These are phyloP conservation scores for Tuber indicum DNA, from an alignment of 495 filamentous ascomycete species.

Conservation along the genomic window DNA sequence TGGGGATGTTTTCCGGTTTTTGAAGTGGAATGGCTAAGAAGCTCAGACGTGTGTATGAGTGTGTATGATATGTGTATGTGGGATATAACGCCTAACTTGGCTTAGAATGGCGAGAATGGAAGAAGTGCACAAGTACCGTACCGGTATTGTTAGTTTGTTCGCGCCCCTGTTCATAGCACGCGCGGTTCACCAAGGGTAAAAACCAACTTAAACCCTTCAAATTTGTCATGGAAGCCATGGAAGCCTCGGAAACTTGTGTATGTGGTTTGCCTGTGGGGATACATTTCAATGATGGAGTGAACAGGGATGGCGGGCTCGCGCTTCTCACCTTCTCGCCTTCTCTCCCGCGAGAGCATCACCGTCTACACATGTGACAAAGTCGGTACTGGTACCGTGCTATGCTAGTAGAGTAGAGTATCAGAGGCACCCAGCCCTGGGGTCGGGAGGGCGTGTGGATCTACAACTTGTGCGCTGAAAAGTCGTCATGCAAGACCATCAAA, in stretches of 20 bases:
- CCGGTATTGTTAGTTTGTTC: neutral
- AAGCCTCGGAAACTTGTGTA: neutral
- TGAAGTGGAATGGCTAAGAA: too few relatives aligned
- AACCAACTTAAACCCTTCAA: neutral
- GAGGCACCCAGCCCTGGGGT: neutral
- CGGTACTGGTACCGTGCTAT: neutral
- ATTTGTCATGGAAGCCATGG: neutral
- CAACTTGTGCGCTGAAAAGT: neutral
- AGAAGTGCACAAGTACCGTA: neutral
- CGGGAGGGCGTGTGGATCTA: neutral
- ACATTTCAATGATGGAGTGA: neutral
- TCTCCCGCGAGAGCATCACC: neutral
- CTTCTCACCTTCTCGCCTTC: neutral
- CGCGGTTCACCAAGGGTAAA: neutral
- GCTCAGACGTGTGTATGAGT: too few relatives aligned
- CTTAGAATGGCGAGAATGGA: too few relatives aligned
- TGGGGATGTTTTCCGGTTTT: too few relatives aligned
- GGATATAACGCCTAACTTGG: too few relatives aligned
- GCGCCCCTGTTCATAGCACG: neutral
- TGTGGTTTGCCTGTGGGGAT: neutral
- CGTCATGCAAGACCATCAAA: too few relatives aligned
- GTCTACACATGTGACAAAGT: neutral
- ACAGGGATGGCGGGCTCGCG: neutral
- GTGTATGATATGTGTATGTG: too few relatives aligned
- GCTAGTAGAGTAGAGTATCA: neutral